Evolutionary conservation across 148 eudicot species (phyloP).

Genomic region (Dianthus caryophyllus): DNA sequence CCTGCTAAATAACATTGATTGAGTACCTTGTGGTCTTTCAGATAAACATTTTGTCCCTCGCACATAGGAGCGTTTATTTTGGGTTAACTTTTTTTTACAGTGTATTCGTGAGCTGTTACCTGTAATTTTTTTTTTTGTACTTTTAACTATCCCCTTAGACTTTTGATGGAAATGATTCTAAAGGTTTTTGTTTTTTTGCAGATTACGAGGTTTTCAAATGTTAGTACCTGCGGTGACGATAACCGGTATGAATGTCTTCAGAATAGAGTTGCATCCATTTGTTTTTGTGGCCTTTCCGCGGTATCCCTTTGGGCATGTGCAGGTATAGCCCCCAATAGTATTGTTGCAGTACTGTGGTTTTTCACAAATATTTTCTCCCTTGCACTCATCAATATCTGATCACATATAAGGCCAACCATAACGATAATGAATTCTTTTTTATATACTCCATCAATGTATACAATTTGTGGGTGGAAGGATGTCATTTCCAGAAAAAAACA

Average conservation of each 20-base stretch:
- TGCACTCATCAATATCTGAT: slow-evolving; percentile 16
- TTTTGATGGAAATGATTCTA: too few species aligned
- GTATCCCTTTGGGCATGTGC: slow-evolving; percentile 15
- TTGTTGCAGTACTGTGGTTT: slow-evolving; percentile 7
- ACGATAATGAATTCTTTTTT: too few species aligned
- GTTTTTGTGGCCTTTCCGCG: slow-evolving; percentile 14
- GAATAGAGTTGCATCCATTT: slow-evolving; percentile 2
- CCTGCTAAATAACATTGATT: slow-evolving; percentile 3
- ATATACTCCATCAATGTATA: too few species aligned
- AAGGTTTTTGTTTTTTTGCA: neutral
- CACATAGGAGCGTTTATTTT: too few species aligned
- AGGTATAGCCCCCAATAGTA: slow-evolving; percentile 6
- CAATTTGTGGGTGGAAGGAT: too few species aligned
- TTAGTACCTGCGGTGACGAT: slow-evolving; percentile 13
- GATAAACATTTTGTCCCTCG: too few species aligned
- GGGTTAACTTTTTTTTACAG: too few species aligned
- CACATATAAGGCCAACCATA: too few species aligned
- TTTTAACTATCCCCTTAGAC: too few species aligned
- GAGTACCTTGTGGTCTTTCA: too few species aligned
- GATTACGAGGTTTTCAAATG: neutral
- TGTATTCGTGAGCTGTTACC: too few species aligned
- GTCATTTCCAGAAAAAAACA: too few species aligned
- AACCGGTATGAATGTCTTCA: slow-evolving; percentile 5
- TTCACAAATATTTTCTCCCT: slow-evolving; percentile 5
- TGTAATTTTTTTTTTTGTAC: neutral